A percentile compares a stretch with the other conserved stretches of the same genome.
phyloP scores from a whole-genome alignment of 2,329 filamentous ascomycete species.

The Incumbomyces delicatus region DNA sequence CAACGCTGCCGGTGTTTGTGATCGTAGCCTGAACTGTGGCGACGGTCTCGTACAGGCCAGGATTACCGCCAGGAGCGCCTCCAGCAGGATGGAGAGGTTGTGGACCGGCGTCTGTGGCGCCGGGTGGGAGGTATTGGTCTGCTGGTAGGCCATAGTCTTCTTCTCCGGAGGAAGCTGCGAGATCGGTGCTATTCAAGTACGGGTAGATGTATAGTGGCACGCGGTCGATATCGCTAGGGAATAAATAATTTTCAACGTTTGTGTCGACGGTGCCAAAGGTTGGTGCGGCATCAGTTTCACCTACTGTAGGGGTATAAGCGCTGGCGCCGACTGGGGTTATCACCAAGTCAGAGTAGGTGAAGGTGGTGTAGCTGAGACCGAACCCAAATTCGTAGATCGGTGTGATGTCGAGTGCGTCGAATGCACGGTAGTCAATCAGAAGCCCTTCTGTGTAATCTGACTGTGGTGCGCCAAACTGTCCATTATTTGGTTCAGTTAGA shows the following conservation, averaged over 20 bases:
- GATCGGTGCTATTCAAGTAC: conserved; percentile 52
- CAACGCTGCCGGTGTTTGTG: conserved; percentile 40
- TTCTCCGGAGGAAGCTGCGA: conserved; percentile 42
- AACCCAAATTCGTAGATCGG: conserved; percentile 55
- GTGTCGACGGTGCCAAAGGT: conserved; percentile 41
- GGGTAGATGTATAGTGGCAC: conserved; percentile 53
- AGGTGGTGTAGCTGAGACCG: conserved; percentile 55
- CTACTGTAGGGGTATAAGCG: conserved; percentile 44
- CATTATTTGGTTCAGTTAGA: conserved; percentile 50
- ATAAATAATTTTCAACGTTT: conserved; percentile 44
- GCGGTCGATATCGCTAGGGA: conserved; percentile 42
- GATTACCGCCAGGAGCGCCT: conserved; percentile 51
- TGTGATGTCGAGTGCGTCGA: conserved; percentile 45
- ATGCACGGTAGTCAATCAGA: conserved; percentile 47
- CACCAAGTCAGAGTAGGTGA: conserved; percentile 49
- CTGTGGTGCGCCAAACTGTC: conserved; percentile 44
- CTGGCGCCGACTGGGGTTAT: conserved; percentile 35
- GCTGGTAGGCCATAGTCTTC: conserved; percentile 44
- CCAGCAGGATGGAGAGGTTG: conserved; percentile 49
- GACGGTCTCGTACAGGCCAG: conserved; percentile 42
- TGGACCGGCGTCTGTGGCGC: conserved; percentile 42
- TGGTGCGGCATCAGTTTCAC: conserved; percentile 45
- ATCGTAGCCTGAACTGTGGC: conserved; percentile 41
- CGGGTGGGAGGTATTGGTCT: conserved; percentile 41
- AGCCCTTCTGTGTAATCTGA: conserved; percentile 52